These are phyloP conservation scores for Penicillium samsonianum DNA, from an alignment of 495 filamentous ascomycete species.

Conservation along the genomic window DNA sequence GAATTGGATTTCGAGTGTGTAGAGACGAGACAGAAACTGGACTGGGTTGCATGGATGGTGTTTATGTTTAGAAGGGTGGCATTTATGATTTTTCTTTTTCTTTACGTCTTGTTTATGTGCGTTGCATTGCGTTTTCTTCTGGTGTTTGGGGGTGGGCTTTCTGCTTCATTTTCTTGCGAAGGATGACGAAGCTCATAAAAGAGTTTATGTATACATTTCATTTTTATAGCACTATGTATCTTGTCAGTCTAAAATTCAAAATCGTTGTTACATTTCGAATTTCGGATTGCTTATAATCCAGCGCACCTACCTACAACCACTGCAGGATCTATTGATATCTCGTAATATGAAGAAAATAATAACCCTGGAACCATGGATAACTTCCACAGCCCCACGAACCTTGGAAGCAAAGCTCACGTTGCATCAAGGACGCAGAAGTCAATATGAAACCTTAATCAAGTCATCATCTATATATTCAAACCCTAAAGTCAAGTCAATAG, in stretches of 20 bases:
- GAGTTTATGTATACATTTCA: background rate
- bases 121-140: background rate
- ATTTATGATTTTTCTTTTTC: background rate
- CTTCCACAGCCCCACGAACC: too few relatives aligned
- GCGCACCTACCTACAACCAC: background rate
- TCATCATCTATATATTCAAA: too few relatives aligned
- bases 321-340: background rate
- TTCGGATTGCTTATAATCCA: background rate
- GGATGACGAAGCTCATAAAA: background rate
- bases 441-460: background rate
- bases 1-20: constrained; percentile 53
- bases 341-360: background rate
- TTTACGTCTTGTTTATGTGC: background rate
- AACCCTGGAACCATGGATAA: too few relatives aligned
- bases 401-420: background rate
- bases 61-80: background rate
- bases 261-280: background rate
- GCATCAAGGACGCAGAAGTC: background rate
- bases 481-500: background rate
- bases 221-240: background rate
- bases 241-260: background rate
- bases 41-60: background rate
- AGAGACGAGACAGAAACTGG: background rate
- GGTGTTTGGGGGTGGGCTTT: background rate
- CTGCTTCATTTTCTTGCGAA: background rate